These are phyloP conservation scores for Vitis cinerea DNA, from an alignment of 164 flowering plant species.

Conservation along the genomic window DNA sequence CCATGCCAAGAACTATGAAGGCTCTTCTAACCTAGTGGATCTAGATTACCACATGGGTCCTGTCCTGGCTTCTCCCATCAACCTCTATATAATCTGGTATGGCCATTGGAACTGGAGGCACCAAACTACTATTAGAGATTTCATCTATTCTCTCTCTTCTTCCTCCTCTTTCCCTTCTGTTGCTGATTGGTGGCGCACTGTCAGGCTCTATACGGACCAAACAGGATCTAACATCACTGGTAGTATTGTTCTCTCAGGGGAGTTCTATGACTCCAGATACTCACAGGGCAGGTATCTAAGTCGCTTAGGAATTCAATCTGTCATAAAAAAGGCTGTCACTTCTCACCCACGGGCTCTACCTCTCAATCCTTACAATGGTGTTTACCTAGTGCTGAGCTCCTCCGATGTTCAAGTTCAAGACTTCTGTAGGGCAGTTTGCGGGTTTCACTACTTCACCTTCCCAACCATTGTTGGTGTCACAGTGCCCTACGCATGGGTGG, in stretches of 20 bases:
- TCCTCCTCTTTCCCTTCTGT: slow-evolving; percentile 49
- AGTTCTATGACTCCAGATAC: slow-evolving; percentile 40
- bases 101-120: slow-evolving; percentile 59
- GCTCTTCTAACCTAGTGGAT: slow-evolving; percentile 58
- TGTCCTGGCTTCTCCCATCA: slow-evolving; percentile 51
- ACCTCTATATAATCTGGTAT: slow-evolving; percentile 67
- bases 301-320: slow-evolving; percentile 46
- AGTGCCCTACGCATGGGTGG: slow-evolving; percentile 75
- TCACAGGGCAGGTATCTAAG: slow-evolving; percentile 54
- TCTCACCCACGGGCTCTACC: slow-evolving; percentile 28
- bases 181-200: slow-evolving; percentile 65
- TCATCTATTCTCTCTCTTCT: slow-evolving; percentile 54
- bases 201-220: slow-evolving; percentile 67
- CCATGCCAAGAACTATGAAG: slow-evolving; percentile 47
- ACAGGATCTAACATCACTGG: slow-evolving; percentile 59
- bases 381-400: slow-evolving; percentile 63
- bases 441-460: slow-evolving; percentile 72
- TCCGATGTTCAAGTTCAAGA: slow-evolving; percentile 56
- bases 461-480: slow-evolving; percentile 50
- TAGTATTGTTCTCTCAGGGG: slow-evolving; percentile 35
- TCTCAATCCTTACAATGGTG: slow-evolving; percentile 41
- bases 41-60: slow-evolving; percentile 84
- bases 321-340: slow-evolving; percentile 41
- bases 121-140: slow-evolving; percentile 54
- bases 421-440: slow-evolving; percentile 66